Percentiles rank a stretch among this genome's conserved stretches.
These are phyloP conservation scores for Ceratocystis cacaofunesta DNA, from an alignment of 2,329 filamentous ascomycete species.

Conservation along the genomic window DNA sequence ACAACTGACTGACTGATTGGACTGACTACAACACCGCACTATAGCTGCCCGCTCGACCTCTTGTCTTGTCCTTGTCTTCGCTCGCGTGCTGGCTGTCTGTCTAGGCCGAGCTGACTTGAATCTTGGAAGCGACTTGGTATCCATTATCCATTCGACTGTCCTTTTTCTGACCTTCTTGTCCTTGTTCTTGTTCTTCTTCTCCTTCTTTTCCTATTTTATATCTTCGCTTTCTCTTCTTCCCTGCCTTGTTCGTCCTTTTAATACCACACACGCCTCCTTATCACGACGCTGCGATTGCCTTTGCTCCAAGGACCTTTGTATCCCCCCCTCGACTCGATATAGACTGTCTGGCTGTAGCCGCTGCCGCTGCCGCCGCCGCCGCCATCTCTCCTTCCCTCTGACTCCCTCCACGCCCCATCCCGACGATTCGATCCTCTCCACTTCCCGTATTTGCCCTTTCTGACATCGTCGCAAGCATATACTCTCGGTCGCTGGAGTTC, in stretches of 20 bases:
- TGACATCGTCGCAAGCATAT: background rate
- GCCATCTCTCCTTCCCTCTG: background rate
- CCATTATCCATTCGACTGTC: too few relatives aligned
- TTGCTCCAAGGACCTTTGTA: background rate
- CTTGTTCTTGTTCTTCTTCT: background rate
- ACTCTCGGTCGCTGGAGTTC: background rate
- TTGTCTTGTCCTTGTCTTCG: background rate
- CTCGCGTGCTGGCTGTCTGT: background rate
- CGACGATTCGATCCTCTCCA: too few relatives aligned
- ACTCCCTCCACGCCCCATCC: background rate
- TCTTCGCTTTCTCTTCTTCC: background rate
- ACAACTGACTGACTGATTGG: background rate
- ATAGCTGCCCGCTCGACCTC: background rate
- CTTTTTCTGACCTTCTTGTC: background rate
- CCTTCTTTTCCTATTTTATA: background rate
- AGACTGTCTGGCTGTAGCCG: background rate
- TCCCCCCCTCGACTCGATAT: background rate
- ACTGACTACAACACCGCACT: background rate
- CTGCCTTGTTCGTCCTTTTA: background rate
- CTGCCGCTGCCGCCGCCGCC: background rate
- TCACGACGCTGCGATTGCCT: constrained; percentile 1
- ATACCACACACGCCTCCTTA: background rate
- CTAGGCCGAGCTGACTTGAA: background rate
- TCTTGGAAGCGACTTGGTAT: background rate
- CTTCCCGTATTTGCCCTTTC: too few relatives aligned